These are phyloP conservation scores for Lodderomyces pseudojiufengensis DNA, from an alignment of 1,139 yeast species.

Conservation along the genomic window DNA sequence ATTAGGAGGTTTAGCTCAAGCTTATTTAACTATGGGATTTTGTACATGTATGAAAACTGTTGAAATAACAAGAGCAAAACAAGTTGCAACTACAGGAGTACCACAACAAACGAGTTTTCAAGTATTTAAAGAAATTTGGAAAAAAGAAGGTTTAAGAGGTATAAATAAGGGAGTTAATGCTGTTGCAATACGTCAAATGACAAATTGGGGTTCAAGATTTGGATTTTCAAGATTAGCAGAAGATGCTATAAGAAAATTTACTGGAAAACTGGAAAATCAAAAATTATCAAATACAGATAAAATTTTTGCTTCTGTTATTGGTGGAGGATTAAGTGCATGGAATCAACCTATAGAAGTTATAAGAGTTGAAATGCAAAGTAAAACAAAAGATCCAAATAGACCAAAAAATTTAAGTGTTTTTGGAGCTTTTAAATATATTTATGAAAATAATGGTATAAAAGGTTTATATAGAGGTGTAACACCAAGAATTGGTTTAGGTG, in stretches of 20 bases:
- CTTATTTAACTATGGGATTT: conserved; percentile 95
- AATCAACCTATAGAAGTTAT: conserved; percentile 98
- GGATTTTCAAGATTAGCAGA: conserved; percentile 92
- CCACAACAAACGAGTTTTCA: conserved; percentile 73
- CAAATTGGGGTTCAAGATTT: conserved; percentile 98
- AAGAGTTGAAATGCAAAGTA: conserved; percentile 96
- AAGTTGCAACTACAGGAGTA: conserved; percentile 58
- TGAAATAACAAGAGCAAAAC: conserved; percentile 88
- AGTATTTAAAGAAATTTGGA: conserved; percentile 81
- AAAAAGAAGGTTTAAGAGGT: conserved; percentile 85
- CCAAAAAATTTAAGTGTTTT: conserved; percentile 84
- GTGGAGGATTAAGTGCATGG: conserved; percentile 99
- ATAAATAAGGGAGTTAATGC: conserved; percentile 98
- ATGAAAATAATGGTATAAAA: conserved; percentile 74
- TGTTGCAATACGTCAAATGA: conserved; percentile 97
- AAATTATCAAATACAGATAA: conserved; percentile 74
- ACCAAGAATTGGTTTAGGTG: conserved; percentile 93
- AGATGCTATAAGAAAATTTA: conserved; percentile 64
- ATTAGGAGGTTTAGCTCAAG: conserved; percentile 93
- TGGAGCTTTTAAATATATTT: conserved; percentile 80
- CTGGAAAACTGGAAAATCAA: conserved; percentile 59
- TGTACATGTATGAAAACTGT: conserved; percentile 98
- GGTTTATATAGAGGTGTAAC: conserved; percentile 96
- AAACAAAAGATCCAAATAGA: conserved; percentile 88
- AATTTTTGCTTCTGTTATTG: conserved; percentile 80